Base-by-base conservation (phyloP, 768 basidiomycete species). In the Tricholoma saponaceum region DNA sequence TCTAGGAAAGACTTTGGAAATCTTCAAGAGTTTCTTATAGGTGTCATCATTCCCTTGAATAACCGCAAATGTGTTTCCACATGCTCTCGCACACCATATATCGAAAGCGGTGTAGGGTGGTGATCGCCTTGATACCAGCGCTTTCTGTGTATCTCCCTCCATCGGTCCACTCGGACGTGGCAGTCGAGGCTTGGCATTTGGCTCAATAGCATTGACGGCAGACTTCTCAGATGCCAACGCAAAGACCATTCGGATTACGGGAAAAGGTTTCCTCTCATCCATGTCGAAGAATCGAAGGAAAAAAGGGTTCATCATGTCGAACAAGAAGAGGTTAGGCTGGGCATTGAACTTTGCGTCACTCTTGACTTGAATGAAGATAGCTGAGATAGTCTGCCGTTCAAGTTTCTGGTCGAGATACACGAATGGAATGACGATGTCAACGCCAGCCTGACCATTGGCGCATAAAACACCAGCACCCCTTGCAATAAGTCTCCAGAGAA, bases 241-340 rank as follows among this genome's bases (percentile, higher is more conserved):
- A n/a, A 58, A 60, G n/a, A 60, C 60, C 60, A 60, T 58, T 16
- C 52, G 56, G 26, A 60, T 61, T 10, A 58, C 39, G 32, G 55
- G 58, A 10, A 58, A 25, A 12, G 58, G 57, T 16, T 26, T 37
- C 26, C 16, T 23, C 39, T 61, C 54, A 16, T 46, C 41, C 25
- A 30, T 52, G 37, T 59, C 56, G 54, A 65, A 69, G 23, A 68
- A 41, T 20, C 58, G 51, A 32, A 64, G 41, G 13, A 23, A 23
- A 54, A 55, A 60, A 10, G 68, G 69, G 50, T 67, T 61, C 64
- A 67, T 67, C n/a, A 14, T 41, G 18, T 56, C 55, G 55, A 70
- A 70, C 9, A 69, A 2, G 26, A 47, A 47, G 26, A 47, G 44
- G 26, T 26, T 25, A 16, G 60, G 55, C 2, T 18, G 54, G 10